phyloP scores from a whole-genome alignment of 78 protist genomes.

The Cavenderia fasciculata region DNA sequence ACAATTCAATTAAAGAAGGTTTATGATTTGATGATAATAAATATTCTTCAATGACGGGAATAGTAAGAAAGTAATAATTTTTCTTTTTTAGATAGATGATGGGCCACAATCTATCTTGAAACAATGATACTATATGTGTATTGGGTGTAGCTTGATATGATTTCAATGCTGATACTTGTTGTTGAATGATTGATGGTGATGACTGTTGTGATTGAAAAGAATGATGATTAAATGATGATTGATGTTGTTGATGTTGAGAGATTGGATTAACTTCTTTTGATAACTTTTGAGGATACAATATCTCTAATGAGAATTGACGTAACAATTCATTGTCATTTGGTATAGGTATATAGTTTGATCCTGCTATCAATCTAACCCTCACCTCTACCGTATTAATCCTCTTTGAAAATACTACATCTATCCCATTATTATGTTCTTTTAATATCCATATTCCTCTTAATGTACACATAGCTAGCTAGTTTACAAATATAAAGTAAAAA shows the following conservation, averaged over 20 bases:
- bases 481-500: too few species aligned
- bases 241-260: background rate
- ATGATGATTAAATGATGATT: background rate
- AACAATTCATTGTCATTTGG: constrained; percentile 44
- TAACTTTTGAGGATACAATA: constrained; percentile 7
- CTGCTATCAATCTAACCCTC: constrained; percentile 49
- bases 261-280: background rate
- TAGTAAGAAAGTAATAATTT: constrained; percentile 31
- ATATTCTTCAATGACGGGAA: constrained; percentile 55
- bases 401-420: constrained; percentile 56
- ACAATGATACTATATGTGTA: constrained; percentile 65
- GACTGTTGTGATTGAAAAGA: too few species aligned
- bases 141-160: constrained; percentile 42
- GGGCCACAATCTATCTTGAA: constrained; percentile 64
- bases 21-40: constrained; percentile 10
- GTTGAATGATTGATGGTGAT: too few species aligned
- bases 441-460: constrained; percentile 76
- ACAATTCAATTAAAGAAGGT: constrained; percentile 36
- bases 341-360: constrained; percentile 53
- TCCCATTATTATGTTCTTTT: constrained; percentile 18
- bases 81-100: constrained; percentile 48
- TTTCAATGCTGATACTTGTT: background rate
- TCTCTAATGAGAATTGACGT: background rate
- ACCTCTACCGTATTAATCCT: constrained; percentile 57
- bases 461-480: too few species aligned